phyloP scores from a whole-genome alignment of 2,329 filamentous ascomycete genomes.

The Aspergillus sp. region DNA sequence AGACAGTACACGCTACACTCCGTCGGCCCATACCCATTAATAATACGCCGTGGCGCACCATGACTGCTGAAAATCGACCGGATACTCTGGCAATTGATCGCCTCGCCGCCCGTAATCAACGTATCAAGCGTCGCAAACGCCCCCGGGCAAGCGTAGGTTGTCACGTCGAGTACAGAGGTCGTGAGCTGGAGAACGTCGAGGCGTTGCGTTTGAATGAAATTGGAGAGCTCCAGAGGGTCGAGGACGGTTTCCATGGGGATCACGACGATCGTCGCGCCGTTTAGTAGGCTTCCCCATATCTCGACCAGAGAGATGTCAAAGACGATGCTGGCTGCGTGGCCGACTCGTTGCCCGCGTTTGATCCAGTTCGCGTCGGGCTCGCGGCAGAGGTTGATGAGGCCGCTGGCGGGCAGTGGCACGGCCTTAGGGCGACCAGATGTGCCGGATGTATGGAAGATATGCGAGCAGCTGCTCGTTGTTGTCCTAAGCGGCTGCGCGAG shows the following conservation, averaged over 20 bases:
- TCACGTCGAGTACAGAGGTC: slow-evolving; percentile 14
- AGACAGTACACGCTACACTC: slow-evolving; percentile 3
- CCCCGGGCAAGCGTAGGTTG: slow-evolving; percentile 8
- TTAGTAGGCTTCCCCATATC: slow-evolving; percentile 12
- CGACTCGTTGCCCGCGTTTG: slow-evolving; percentile 11
- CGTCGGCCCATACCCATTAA: slow-evolving; percentile 21
- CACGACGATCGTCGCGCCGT: slow-evolving; percentile 17
- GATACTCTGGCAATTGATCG: slow-evolving; percentile 13
- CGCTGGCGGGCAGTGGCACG: neutral
- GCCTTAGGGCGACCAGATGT: slow-evolving; percentile 13
- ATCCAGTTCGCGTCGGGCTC: neutral
- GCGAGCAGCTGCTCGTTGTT: neutral
- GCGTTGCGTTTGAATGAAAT: neutral
- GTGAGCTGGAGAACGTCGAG: slow-evolving; percentile 16
- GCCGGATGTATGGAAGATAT: slow-evolving; percentile 3
- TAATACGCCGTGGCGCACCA: slow-evolving; percentile 10
- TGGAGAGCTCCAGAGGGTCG: slow-evolving; percentile 1
- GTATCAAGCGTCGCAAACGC: slow-evolving; percentile 14
- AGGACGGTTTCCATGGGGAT: slow-evolving; percentile 9
- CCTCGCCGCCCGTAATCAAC: slow-evolving; percentile 18
- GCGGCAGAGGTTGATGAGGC: slow-evolving; percentile 15
- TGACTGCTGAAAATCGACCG: slow-evolving; percentile 10
- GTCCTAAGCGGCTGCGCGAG: no score
- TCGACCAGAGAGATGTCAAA: slow-evolving; percentile 20
- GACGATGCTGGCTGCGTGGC: slow-evolving; percentile 12